These are phyloP conservation scores for Zygoascus meyerae DNA, from an alignment of 1,139 yeast genomes.

Conservation along the genomic window DNA sequence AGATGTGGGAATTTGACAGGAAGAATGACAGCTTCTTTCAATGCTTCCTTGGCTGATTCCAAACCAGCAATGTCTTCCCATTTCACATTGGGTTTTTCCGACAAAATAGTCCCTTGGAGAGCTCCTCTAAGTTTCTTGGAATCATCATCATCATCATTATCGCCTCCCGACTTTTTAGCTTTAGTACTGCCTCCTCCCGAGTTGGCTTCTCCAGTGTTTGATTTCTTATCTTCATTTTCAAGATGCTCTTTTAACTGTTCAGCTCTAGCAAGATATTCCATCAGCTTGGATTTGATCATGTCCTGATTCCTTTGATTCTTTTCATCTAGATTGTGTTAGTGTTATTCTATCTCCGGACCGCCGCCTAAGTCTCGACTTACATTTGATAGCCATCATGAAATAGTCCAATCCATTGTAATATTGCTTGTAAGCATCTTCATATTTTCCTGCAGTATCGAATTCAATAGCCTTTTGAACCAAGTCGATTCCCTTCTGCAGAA, in stretches of 20 bases:
- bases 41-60: conserved; percentile 90
- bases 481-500: conserved; percentile 87
- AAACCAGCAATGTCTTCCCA: conserved; percentile 98
- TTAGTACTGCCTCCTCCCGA: conserved; percentile 55
- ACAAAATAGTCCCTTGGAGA: conserved; percentile 81
- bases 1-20: conserved; percentile 94
- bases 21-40: conserved; percentile 93
- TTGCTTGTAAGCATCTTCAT: conserved; percentile 89
- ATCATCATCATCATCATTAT: conserved; percentile 73
- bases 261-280: conserved; percentile 88
- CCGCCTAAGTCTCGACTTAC: conserved; percentile 23
- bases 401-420: conserved; percentile 93
- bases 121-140: conserved; percentile 88
- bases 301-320: conserved; percentile 87
- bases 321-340: conserved; percentile 47
- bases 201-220: conserved; percentile 40
- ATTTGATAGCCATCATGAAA: conserved; percentile 90
- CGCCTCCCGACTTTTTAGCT: conserved; percentile 40
- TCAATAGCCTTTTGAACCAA: conserved; percentile 92
- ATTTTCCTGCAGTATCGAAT: conserved; percentile 84
- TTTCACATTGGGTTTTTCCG: conserved; percentile 86
- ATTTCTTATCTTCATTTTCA: conserved; percentile 50
- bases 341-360: background rate
- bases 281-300: conserved; percentile 78
- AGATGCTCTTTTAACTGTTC: conserved; percentile 90